A percentile compares a stretch with the other conserved stretches of the same genome.
These are phyloP conservation scores for Xanthoconium purpureum DNA, from an alignment of 768 basidiomycete genomes.

Conservation along the genomic window DNA sequence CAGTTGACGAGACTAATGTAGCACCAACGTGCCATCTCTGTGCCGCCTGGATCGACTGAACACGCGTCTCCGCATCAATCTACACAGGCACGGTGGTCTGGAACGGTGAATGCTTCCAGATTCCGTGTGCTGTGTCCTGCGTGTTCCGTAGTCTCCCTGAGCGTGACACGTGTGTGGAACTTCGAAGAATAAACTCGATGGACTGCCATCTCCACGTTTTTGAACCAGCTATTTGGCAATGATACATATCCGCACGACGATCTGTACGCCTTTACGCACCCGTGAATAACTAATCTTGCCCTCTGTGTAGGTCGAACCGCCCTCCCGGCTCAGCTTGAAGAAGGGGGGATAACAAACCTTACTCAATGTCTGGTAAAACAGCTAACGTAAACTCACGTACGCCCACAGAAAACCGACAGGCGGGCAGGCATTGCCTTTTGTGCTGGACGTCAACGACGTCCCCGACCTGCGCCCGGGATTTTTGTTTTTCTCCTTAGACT, in stretches of 20 bases:
- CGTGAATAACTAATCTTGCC: neutral
- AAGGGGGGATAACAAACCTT: constrained; percentile 3
- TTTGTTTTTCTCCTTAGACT: constrained; percentile 14
- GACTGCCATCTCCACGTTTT: too few relatives aligned
- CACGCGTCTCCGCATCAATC: constrained; percentile 7
- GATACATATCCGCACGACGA: neutral
- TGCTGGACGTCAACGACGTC: constrained; percentile 33
- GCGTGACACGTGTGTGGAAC: constrained; percentile 3
- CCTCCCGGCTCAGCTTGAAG: neutral
- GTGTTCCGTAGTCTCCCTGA: neutral
- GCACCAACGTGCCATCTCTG: constrained; percentile 14
- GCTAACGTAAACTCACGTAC: constrained; percentile 34
- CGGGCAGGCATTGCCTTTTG: constrained; percentile 14
- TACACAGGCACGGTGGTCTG: constrained; percentile 6
- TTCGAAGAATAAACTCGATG: too few relatives aligned
- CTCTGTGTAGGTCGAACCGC: neutral
- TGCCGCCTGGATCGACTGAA: constrained; percentile 5
- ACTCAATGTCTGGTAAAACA: constrained; percentile 12
- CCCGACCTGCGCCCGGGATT: constrained; percentile 4
- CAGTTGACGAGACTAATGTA: constrained; percentile 1
- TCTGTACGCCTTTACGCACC: neutral
- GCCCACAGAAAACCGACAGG: constrained; percentile 28
- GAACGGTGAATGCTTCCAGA: constrained; percentile 1
- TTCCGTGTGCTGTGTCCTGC: constrained; percentile 14
- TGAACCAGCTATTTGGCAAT: neutral